phyloP scores from a whole-genome alignment of 257 asterid genomes.

The Nicotiana otophora region DNA sequence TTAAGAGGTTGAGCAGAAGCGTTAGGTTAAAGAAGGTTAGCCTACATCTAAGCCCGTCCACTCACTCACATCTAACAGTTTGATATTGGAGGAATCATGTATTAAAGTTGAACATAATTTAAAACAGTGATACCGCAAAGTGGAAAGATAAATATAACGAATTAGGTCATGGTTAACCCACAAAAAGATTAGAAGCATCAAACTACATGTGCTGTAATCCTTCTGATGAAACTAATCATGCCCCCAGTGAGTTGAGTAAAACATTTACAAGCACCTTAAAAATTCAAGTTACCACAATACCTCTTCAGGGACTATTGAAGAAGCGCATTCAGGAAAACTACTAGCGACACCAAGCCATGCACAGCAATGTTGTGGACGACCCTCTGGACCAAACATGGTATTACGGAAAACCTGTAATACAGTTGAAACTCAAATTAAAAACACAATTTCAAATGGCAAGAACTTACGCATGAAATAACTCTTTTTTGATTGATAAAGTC shows the following conservation, averaged over 20 bases:
- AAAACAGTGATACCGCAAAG: background rate
- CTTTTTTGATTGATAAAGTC: background rate
- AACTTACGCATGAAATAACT: background rate
- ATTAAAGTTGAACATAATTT: background rate
- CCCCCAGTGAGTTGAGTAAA: background rate
- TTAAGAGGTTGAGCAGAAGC: background rate
- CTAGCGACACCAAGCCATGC: slow-evolving; percentile 99
- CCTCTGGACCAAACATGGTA: slow-evolving; percentile 99
- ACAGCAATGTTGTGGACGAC: slow-evolving; percentile 99
- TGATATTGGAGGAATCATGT: background rate
- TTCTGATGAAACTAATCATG: background rate
- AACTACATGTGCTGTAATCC: background rate
- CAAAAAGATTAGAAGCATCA: background rate
- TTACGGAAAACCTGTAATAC: slow-evolving; percentile 74
- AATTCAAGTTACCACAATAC: slow-evolving; percentile 29
- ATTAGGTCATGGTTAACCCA: background rate
- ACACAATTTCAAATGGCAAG: background rate
- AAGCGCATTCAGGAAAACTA: slow-evolving; percentile 97
- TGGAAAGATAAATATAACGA: background rate
- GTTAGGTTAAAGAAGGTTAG: background rate
- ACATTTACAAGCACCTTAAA: background rate
- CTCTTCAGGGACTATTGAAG: slow-evolving; percentile 90
- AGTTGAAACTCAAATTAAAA: slow-evolving; percentile 27
- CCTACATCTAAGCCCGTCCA: background rate
- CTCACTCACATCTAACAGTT: background rate